Evolutionary conservation across 148 eudicot genomes (phyloP).

Genomic region (Camellia granthamiana): DNA sequence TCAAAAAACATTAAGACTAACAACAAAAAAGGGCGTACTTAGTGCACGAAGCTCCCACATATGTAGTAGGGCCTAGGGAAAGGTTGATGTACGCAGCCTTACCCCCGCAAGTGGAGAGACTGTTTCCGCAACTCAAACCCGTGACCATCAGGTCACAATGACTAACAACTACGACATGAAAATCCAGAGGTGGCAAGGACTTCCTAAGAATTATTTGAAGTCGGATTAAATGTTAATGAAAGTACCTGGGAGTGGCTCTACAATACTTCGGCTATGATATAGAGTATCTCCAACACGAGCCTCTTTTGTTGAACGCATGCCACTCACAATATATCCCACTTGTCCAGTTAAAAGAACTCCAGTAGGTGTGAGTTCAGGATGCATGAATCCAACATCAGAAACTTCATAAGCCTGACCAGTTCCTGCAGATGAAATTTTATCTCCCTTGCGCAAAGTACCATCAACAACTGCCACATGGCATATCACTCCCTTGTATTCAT

Average conservation of each 20-base stretch:
- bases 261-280: conserved; percentile 49
- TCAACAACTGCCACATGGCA: conserved; percentile 98
- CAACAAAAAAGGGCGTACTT: background rate
- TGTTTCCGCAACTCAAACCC: too few relatives aligned
- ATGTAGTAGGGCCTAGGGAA: too few relatives aligned
- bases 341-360: conserved; percentile 92
- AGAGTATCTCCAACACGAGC: conserved; percentile 96
- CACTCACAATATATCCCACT: conserved; percentile 91
- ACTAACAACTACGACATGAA: background rate
- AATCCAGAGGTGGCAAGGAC: background rate
- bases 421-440: conserved; percentile 81
- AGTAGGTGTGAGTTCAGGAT: conserved; percentile 87
- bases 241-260: conserved; percentile 91
- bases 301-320: conserved; percentile 97
- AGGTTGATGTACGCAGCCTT: too few relatives aligned
- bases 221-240: background rate
- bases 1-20: background rate
- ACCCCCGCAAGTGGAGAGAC: too few relatives aligned
- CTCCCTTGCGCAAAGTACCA: conserved; percentile 80
- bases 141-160: too few relatives aligned
- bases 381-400: conserved; percentile 93
- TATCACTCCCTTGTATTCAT: conserved; percentile 95
- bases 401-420: conserved; percentile 85
- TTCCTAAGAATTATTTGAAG: background rate
- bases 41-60: too few relatives aligned